phyloP scores from a whole-genome alignment of 345 rosid genomes.

The Eucalyptus erythrocorys region DNA sequence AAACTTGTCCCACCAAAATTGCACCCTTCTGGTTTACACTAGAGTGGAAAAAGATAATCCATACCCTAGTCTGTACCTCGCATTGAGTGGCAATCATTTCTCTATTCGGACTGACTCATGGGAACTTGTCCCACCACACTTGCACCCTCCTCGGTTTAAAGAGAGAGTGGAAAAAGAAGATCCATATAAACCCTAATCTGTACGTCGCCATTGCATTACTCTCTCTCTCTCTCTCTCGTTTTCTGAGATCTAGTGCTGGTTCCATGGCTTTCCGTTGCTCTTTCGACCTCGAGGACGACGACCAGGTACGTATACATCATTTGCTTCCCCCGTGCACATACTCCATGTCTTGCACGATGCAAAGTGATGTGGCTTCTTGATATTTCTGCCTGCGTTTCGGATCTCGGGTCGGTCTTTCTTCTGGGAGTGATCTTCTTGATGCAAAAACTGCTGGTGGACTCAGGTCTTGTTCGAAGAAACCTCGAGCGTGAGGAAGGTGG shows the following conservation, averaged over 20 bases:
- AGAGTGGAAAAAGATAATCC: neutral
- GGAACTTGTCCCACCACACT: neutral
- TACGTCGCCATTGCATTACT: neutral
- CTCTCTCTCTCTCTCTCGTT: neutral
- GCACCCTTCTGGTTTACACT: neutral
- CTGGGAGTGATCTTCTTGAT: neutral
- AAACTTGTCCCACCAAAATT: neutral
- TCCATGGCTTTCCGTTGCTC: neutral
- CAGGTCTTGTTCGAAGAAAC: neutral
- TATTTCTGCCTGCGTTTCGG: neutral
- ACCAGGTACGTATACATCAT: neutral
- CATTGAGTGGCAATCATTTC: neutral
- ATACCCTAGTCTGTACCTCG: neutral
- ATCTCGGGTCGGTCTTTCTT: neutral
- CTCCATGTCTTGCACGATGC: neutral
- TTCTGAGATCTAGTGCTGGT: neutral
- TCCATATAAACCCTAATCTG: neutral
- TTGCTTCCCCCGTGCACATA: neutral
- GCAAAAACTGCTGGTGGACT: neutral
- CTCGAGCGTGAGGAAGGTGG: constrained; percentile 1
- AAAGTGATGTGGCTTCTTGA: neutral
- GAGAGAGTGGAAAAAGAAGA: neutral
- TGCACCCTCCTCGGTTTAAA: neutral
- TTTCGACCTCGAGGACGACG: neutral
- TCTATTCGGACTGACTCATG: neutral